These are phyloP conservation scores for Trichomonas tenax DNA, from an alignment of 208 protist genomes.

Conservation along the genomic window DNA sequence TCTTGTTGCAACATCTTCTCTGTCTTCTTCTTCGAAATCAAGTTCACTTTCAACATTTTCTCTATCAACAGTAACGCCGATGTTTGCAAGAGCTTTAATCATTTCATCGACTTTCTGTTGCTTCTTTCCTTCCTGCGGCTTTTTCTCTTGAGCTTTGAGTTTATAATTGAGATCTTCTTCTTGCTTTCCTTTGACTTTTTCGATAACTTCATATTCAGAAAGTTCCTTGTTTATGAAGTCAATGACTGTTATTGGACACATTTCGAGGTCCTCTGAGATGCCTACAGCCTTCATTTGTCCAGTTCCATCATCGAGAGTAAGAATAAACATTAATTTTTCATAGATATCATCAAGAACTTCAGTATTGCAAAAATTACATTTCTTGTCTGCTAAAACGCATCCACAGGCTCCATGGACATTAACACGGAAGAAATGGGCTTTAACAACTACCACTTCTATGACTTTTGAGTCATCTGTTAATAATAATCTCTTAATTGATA, in stretches of 20 bases:
- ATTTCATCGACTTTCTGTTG: background rate
- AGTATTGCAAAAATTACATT: background rate
- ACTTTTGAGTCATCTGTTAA: background rate
- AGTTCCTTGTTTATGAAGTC: background rate
- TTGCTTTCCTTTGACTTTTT: background rate
- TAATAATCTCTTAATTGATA: background rate
- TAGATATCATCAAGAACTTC: background rate
- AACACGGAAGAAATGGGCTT: background rate
- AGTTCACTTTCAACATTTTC: background rate
- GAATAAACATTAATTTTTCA: background rate
- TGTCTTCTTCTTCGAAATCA: background rate
- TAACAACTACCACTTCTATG: background rate
- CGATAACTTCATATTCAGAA: background rate
- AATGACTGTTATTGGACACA: background rate
- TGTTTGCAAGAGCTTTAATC: background rate
- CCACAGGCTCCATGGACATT: background rate
- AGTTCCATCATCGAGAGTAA: background rate
- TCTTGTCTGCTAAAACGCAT: background rate
- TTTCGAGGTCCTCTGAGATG: background rate
- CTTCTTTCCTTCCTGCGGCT: background rate
- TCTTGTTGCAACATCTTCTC: background rate
- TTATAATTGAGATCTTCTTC: background rate
- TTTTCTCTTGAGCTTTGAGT: background rate
- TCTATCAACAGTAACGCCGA: background rate
- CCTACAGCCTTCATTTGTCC: background rate